Percentiles rank a stretch among this genome's conserved stretches.
These are phyloP conservation scores for Albatrellus ellisii DNA, from an alignment of 768 basidiomycete genomes.

Conservation along the genomic window DNA sequence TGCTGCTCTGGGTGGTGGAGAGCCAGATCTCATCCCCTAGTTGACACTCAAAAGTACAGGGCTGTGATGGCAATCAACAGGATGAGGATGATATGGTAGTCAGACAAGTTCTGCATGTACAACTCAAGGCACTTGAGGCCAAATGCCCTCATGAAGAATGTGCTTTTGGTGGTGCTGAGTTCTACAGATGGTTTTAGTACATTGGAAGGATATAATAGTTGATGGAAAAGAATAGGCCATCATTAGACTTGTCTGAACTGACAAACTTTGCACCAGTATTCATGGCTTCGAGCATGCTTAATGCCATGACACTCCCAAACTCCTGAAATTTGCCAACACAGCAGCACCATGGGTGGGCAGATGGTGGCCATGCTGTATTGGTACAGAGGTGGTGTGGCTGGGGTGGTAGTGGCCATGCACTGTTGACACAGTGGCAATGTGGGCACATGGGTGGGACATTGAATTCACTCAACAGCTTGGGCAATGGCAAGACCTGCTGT, in stretches of 20 bases:
- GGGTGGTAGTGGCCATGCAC: too few relatives aligned
- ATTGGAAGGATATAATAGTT: not conserved
- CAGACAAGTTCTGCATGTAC: constrained; percentile 90
- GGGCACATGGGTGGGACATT: too few relatives aligned
- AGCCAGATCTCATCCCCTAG: constrained; percentile 52
- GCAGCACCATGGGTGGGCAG: too few relatives aligned
- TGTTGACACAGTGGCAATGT: too few relatives aligned
- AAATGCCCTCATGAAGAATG: constrained; percentile 69
- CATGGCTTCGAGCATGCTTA: constrained; percentile 81
- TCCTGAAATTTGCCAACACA: too few relatives aligned
- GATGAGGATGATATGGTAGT: constrained; percentile 93
- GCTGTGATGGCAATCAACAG: constrained; percentile 68
- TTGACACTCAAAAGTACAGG: constrained; percentile 75
- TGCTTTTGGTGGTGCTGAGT: constrained; percentile 38
- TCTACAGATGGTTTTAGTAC: constrained; percentile 28
- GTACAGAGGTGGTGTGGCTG: too few relatives aligned
- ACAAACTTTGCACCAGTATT: constrained; percentile 43
- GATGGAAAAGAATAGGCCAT: constrained; percentile 2
- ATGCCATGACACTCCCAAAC: constrained; percentile 74
- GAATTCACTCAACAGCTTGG: too few relatives aligned
- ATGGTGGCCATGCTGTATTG: too few relatives aligned
- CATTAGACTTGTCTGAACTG: constrained; percentile 25
- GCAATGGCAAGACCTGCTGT: too few relatives aligned
- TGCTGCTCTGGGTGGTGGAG: constrained; percentile 86
- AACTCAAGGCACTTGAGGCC: constrained; percentile 93